Percentiles rank a stretch among this genome's conserved stretches.
Conservation (phyloP, 1,284 basidiomycete species). For the Leccinum subfulvum region DNA sequence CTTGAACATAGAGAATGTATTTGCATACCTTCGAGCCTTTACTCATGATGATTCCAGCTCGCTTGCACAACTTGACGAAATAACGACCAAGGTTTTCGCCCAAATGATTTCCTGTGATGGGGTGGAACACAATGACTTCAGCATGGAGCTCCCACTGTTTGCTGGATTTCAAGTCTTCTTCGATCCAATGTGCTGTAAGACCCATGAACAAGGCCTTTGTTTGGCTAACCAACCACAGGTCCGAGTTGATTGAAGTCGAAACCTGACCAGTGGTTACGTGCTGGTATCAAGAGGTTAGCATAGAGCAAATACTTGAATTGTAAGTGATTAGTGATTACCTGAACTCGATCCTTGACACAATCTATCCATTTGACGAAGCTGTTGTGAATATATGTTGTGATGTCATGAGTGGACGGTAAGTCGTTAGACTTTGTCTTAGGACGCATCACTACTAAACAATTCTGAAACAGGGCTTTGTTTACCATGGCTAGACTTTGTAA, state of each 20-base stretch:
- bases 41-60: neutral
- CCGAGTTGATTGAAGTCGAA: neutral
- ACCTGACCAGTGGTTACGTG: neutral
- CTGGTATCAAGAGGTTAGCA: neutral
- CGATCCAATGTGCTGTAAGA: neutral
- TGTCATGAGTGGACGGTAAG: neutral
- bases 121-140: neutral
- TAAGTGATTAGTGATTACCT: neutral
- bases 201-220: neutral
- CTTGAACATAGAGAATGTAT: neutral
- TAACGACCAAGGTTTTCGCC: neutral
- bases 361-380: neutral
- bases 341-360: neutral
- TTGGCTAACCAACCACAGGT: neutral
- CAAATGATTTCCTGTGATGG: neutral
- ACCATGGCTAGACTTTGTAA: neutral
- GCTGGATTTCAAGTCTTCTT: too few species aligned
- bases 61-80: neutral
- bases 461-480: neutral
- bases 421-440: neutral
- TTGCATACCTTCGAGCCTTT: neutral
- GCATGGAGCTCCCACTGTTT: neutral
- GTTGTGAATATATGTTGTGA: neutral
- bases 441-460: neutral
- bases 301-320: neutral